These are phyloP conservation scores for Ceriops zippeliana DNA, from an alignment of 345 rosid species.

Conservation along the genomic window DNA sequence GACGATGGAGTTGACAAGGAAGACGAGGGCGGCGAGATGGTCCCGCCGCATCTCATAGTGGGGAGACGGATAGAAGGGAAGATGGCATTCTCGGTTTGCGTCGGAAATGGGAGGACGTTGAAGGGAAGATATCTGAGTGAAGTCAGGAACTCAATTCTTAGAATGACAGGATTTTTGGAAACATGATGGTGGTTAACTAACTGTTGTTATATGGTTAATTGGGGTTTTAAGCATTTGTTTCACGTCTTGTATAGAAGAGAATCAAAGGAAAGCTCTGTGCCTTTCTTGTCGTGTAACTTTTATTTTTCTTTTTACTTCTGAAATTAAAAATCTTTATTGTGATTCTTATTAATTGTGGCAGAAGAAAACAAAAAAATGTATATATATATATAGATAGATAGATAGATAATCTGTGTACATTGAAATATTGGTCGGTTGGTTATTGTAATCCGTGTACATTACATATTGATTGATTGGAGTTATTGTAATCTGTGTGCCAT, in stretches of 20 bases:
- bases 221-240: not conserved
- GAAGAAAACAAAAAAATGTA: too few species aligned
- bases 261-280: not conserved
- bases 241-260: not conserved
- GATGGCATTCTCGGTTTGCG: slow-evolving; percentile 71
- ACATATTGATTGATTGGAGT: too few species aligned
- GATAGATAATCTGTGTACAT: too few species aligned
- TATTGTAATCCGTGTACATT: too few species aligned
- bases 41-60: slow-evolving; percentile 59
- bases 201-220: not conserved
- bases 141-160: slow-evolving; percentile 71
- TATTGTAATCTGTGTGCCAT: too few species aligned
- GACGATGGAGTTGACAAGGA: slow-evolving; percentile 22
- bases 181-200: slow-evolving; percentile 19
- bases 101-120: slow-evolving; percentile 78
- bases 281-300: too few species aligned
- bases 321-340: too few species aligned
- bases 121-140: slow-evolving; percentile 76
- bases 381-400: too few species aligned
- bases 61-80: slow-evolving; percentile 51
- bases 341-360: too few species aligned
- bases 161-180: slow-evolving; percentile 90
- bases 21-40: slow-evolving; percentile 24
- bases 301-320: too few species aligned
- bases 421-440: too few species aligned